Percentiles rank a stretch among this genome's conserved stretches.
These are phyloP conservation scores for Claviceps sorghi DNA, from an alignment of 2,329 filamentous ascomycete species.

Conservation along the genomic window DNA sequence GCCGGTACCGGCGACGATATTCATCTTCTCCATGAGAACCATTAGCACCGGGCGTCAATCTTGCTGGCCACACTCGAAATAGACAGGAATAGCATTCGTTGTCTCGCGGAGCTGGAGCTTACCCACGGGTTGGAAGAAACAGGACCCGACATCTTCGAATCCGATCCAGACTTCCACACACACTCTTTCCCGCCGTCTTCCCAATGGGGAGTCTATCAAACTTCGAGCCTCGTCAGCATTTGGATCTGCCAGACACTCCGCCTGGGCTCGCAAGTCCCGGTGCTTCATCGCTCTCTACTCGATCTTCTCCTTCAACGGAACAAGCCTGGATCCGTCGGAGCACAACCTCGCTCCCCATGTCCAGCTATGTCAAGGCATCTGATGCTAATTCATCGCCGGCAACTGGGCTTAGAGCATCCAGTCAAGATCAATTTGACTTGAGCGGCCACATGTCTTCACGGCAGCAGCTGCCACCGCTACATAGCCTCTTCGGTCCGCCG, in stretches of 20 bases:
- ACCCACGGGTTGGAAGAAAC: not conserved
- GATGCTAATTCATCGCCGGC: slow-evolving; percentile 28
- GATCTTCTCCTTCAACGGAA: slow-evolving; percentile 28
- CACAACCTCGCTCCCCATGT: slow-evolving; percentile 39
- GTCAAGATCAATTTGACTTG: slow-evolving; percentile 21
- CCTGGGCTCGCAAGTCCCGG: slow-evolving; percentile 39
- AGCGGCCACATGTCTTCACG: slow-evolving; percentile 17
- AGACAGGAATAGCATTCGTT: not conserved
- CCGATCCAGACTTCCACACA: not conserved
- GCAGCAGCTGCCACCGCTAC: slow-evolving; percentile 41
- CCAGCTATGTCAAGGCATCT: slow-evolving; percentile 37
- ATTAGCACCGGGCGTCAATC: not conserved
- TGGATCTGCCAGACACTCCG: slow-evolving; percentile 37
- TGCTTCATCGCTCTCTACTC: slow-evolving; percentile 32
- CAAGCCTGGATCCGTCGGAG: slow-evolving; percentile 27
- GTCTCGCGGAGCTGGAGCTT: not conserved
- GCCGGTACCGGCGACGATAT: not conserved
- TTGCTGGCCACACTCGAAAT: not conserved
- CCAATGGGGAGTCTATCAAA: slow-evolving; percentile 43
- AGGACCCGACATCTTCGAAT: not conserved
- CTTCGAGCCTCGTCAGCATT: slow-evolving; percentile 34
- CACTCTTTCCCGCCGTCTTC: slow-evolving; percentile 11
- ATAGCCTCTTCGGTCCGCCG: slow-evolving; percentile 40
- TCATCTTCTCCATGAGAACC: not conserved
- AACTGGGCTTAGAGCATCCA: slow-evolving; percentile 22